Base-by-base conservation (phyloP, 495 filamentous ascomycete genomes). In the Daldinia childiae region DNA sequence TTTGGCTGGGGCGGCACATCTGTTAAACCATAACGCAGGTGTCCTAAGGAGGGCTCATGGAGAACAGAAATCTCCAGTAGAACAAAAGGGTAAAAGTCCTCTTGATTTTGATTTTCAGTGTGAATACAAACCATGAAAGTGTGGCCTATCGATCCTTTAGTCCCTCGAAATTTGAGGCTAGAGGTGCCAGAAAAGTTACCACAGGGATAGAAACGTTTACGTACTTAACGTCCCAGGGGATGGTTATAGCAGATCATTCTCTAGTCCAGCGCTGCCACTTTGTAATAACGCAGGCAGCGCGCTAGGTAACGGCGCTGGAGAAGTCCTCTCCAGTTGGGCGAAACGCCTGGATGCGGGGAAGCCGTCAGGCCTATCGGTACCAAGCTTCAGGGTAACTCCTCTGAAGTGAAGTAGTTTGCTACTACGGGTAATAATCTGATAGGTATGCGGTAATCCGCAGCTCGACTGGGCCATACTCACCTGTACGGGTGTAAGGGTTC, bases 351-450 rank as follows among this genome's bases (percentile, higher is more conserved):
- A 50, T 50, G 45, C 45, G 45, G 45, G 45, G 45, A 50, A 50
- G 17, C 21, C 45, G 45, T 50, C 9, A 50, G 45, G 45, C 21
- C 45, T 39, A 50, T 21, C 45, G 21, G 45, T 50, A 50, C 17
- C 17, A 50, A 50, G 45, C 45, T 4, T n/a, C 21, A 9, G n/a
- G 45, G 45, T 50, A 50, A 50, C 45, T 3, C 45, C 45, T 19
- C 89, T 4, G 26, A 15, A 9, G 50, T 54, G 43, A 24, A 50
- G 50, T 54, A 54, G 50, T 54, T 15, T 50, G 50, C 50, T 29
- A 12, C 21, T 26, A 54, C 50, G 50, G 21, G 21, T 57, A 57
- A 57, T 12, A 57, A 57, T 57, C 30, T 15, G 21, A 3, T 38
- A 36, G 30, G 30, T 57, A 57, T 21, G 34, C 32, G 56, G 36